Percentiles rank a stretch among this genome's conserved stretches.
Evolutionary conservation across 2,329 filamentous ascomycete genomes (phyloP).

Genomic region (Bretziella fagacearum): DNA sequence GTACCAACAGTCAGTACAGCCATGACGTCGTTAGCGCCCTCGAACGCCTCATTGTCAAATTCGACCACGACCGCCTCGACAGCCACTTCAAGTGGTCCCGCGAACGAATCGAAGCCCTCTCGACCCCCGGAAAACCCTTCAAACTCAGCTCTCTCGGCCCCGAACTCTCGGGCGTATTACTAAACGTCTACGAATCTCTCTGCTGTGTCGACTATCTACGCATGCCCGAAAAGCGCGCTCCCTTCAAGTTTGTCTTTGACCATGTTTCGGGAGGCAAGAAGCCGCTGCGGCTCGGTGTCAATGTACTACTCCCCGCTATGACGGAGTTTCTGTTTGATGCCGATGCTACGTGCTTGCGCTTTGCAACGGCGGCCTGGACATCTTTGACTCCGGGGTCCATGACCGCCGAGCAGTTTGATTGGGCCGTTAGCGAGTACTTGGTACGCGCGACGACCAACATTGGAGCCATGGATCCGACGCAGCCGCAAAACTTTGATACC

Average conservation of each 20-base stretch:
- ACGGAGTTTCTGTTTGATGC: conserved; percentile 68
- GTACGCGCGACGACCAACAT: conserved; percentile 47
- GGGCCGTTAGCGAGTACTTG: conserved; percentile 63
- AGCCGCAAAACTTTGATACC: conserved; percentile 22
- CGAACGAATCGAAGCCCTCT: conserved; percentile 9
- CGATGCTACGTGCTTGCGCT: conserved; percentile 44
- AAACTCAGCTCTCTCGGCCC: conserved; percentile 30
- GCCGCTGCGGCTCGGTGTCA: conserved; percentile 58
- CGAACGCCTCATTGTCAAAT: conserved; percentile 37
- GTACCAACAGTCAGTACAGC: conserved; percentile 24
- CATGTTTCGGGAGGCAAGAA: conserved; percentile 58
- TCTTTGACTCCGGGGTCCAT: conserved; percentile 44
- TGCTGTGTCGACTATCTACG: conserved; percentile 67
- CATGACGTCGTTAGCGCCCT: conserved; percentile 37
- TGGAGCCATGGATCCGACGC: conserved; percentile 28
- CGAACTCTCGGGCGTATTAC: conserved; percentile 42
- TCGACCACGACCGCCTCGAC: conserved; percentile 46
- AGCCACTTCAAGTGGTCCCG: conserved; percentile 39
- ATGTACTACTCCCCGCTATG: conserved; percentile 62
- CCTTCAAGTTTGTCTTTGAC: conserved; percentile 72
- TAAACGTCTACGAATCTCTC: conserved; percentile 74
- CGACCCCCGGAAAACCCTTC: conserved; percentile 20
- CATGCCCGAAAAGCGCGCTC: conserved; percentile 30
- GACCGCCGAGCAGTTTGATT: conserved; percentile 63
- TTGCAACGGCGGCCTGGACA: conserved; percentile 54